Evolutionary conservation across 768 basidiomycete species (phyloP).

Genomic region (Bullera alba): DNA sequence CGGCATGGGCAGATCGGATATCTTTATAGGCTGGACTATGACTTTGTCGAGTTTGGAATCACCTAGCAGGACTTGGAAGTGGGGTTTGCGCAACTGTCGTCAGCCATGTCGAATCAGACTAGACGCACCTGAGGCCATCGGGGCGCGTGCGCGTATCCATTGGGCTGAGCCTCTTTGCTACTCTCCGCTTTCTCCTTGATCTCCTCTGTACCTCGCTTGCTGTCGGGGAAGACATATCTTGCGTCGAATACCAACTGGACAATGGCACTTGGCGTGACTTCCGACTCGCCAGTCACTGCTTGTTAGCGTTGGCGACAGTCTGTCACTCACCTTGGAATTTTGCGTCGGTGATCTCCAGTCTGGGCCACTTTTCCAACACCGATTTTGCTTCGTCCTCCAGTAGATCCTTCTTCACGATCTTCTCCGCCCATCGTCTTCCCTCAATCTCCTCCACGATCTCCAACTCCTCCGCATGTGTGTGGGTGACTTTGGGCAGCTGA

Average conservation of each 20-base stretch:
- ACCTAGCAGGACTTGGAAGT: constrained; percentile 85
- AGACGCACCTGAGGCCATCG: constrained; percentile 75
- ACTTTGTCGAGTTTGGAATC: constrained; percentile 78
- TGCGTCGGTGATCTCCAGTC: constrained; percentile 70
- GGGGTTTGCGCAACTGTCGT: constrained; percentile 70
- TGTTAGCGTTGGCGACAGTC: constrained; percentile 2
- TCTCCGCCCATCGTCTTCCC: constrained; percentile 48
- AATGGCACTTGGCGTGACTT: constrained; percentile 79
- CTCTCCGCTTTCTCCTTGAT: constrained; percentile 35
- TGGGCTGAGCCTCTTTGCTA: constrained; percentile 53
- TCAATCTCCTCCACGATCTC: constrained; percentile 48
- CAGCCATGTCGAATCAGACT: not conserved
- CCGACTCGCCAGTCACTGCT: constrained; percentile 79
- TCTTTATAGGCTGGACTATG: constrained; percentile 76
- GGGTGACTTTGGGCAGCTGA: constrained; percentile 68
- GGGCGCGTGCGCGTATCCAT: constrained; percentile 78
- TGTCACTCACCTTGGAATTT: constrained; percentile 67
- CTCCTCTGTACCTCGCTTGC: constrained; percentile 37
- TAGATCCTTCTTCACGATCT: constrained; percentile 23
- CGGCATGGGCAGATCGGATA: constrained; percentile 65
- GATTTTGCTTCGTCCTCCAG: constrained; percentile 50
- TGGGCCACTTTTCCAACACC: constrained; percentile 61
- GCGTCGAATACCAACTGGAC: constrained; percentile 80
- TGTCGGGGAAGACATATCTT: constrained; percentile 58
- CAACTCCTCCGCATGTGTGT: constrained; percentile 44